Percentiles rank a stretch among this genome's conserved stretches.
Evolutionary conservation across 2,329 filamentous ascomycete species (phyloP).

Genomic region (Colletotrichum eleusines): DNA sequence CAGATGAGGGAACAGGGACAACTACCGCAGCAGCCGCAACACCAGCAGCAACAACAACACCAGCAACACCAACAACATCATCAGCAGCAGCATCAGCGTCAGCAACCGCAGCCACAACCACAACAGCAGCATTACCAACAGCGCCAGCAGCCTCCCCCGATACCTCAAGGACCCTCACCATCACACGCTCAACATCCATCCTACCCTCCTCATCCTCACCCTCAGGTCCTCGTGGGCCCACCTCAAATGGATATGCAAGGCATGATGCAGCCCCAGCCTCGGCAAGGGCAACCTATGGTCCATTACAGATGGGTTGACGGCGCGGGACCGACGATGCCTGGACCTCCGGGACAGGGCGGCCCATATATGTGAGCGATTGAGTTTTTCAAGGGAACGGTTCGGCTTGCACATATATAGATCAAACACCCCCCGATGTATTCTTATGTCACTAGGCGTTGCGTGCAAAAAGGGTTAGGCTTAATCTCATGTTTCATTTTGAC

Average conservation of each 20-base stretch:
- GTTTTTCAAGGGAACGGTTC: neutral
- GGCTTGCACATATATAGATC: neutral
- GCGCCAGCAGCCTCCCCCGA: constrained; percentile 9
- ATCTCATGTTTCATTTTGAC: neutral
- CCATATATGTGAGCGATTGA: constrained; percentile 13
- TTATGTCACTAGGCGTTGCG: neutral
- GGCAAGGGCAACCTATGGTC: constrained; percentile 47
- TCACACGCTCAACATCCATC: constrained; percentile 19
- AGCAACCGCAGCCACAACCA: constrained; percentile 46
- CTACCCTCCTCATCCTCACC: constrained; percentile 27
- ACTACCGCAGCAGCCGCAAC: constrained; percentile 45
- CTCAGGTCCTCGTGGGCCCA: constrained; percentile 21
- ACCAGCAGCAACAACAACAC: constrained; percentile 44
- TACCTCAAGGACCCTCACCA: constrained; percentile 9
- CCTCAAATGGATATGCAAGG: constrained; percentile 16
- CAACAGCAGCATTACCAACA: constrained; percentile 35
- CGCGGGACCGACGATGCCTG: constrained; percentile 57
- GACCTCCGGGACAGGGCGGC: constrained; percentile 32
- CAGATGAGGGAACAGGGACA: constrained; percentile 50
- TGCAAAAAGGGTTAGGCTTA: no score
- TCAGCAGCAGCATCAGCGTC: constrained; percentile 25
- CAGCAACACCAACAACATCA: constrained; percentile 44
- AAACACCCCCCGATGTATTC: neutral
- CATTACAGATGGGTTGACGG: constrained; percentile 59
- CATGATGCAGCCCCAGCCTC: constrained; percentile 25